These are phyloP conservation scores for Lepidium didymum DNA, from an alignment of 345 rosid genomes.

Conservation along the genomic window DNA sequence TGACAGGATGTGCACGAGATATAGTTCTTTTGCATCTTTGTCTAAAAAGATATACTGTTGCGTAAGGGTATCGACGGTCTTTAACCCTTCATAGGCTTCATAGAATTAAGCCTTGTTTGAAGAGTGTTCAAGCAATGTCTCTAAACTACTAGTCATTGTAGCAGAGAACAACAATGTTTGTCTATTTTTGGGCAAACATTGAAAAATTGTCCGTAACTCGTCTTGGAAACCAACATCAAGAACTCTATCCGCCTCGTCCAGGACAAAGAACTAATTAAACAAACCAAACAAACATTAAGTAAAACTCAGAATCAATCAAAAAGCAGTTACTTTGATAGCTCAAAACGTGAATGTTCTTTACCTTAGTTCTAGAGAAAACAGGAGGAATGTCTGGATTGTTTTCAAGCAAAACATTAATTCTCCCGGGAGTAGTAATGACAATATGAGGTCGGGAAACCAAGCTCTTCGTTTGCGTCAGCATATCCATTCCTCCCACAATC, in stretches of 20 bases:
- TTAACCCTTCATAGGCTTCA: conserved; percentile 91
- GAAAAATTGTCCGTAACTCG: conserved; percentile 60
- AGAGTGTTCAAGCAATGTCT: conserved; percentile 63
- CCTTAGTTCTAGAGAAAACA: conserved; percentile 79
- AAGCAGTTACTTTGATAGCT: neutral
- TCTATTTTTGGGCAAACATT: conserved; percentile 63
- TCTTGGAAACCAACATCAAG: conserved; percentile 95
- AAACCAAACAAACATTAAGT: neutral
- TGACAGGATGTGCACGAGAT: conserved; percentile 67
- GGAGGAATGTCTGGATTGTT: conserved; percentile 74
- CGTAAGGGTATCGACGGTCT: conserved; percentile 79
- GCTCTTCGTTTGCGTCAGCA: conserved; percentile 61
- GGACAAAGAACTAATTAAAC: conserved; percentile 65
- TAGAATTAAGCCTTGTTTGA: conserved; percentile 87
- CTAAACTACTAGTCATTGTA: conserved; percentile 79
- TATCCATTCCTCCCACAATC: conserved; percentile 90
- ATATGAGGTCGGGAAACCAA: conserved; percentile 73
- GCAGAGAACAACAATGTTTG: conserved; percentile 93
- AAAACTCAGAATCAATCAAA: neutral
- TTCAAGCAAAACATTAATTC: conserved; percentile 76
- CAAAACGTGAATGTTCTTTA: conserved; percentile 6
- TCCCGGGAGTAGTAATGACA: conserved; percentile 84
- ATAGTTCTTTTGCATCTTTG: conserved; percentile 76
- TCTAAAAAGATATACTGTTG: conserved; percentile 72
- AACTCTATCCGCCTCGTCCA: conserved; percentile 98